Evolutionary conservation across 78 protist species (phyloP).

Genomic region (Dictyostelium intermedium): DNA sequence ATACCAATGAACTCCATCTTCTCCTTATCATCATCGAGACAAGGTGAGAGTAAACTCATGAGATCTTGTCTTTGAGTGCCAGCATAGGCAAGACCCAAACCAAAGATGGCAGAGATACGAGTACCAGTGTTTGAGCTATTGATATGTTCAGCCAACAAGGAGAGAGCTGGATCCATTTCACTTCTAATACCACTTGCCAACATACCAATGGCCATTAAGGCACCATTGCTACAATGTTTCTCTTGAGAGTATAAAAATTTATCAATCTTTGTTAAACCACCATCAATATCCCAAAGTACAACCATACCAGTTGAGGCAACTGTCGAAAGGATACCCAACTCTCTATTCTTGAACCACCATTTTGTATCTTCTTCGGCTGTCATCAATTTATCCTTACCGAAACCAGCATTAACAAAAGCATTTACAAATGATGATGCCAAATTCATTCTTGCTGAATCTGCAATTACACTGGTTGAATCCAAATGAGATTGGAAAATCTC

Average conservation of each 20-base stretch:
- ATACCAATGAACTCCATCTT: constrained; percentile 89
- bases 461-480: constrained; percentile 43
- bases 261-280: constrained; percentile 91
- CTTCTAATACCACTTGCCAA: constrained; percentile 82
- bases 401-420: constrained; percentile 97
- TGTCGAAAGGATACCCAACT: constrained; percentile 94
- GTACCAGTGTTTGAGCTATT: neutral
- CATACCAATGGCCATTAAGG: constrained; percentile 95
- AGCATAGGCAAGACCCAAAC: constrained; percentile 90
- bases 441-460: constrained; percentile 91
- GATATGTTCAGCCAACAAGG: constrained; percentile 82
- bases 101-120: constrained; percentile 68
- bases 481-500: constrained; percentile 96
- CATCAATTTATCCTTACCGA: constrained; percentile 95
- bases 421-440: constrained; percentile 97
- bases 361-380: constrained; percentile 82
- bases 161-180: constrained; percentile 96
- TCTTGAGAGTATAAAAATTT: constrained; percentile 87
- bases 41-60: constrained; percentile 43
- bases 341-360: constrained; percentile 97
- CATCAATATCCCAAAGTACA: constrained; percentile 97
- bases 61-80: constrained; percentile 84
- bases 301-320: constrained; percentile 98
- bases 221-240: constrained; percentile 95
- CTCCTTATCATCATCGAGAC: constrained; percentile 82